Evolutionary conservation across 2,329 filamentous ascomycete species (phyloP).

Genomic region (Aureobasidium sp.): DNA sequence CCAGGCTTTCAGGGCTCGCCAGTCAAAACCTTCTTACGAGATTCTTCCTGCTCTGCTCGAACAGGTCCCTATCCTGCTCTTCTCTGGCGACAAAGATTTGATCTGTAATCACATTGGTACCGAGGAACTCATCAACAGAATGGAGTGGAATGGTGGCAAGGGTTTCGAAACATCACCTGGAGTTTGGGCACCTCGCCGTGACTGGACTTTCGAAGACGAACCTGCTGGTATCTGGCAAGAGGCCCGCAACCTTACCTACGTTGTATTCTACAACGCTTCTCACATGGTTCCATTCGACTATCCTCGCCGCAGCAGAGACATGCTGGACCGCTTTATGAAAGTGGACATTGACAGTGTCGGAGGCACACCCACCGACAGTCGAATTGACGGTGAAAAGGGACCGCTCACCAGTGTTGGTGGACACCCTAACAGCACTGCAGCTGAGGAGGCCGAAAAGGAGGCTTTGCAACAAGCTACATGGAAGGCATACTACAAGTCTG

Average conservation of each 20-base stretch:
- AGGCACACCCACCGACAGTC: slow-evolving; percentile 67
- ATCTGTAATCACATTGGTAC: slow-evolving; percentile 98
- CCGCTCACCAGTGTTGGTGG: slow-evolving; percentile 70
- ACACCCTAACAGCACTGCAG: slow-evolving; percentile 58
- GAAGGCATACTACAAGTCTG: slow-evolving; percentile 81
- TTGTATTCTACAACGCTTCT: slow-evolving; percentile 89
- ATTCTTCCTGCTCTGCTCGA: slow-evolving; percentile 72
- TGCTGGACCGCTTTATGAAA: slow-evolving; percentile 93
- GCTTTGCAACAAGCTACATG: slow-evolving; percentile 75
- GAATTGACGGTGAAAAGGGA: slow-evolving; percentile 78
- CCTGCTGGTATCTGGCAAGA: slow-evolving; percentile 87
- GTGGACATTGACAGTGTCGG: slow-evolving; percentile 89
- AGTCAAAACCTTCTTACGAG: slow-evolving; percentile 65
- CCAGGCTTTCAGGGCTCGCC: slow-evolving; percentile 58
- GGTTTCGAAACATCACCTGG: slow-evolving; percentile 85
- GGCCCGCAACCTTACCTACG: slow-evolving; percentile 90
- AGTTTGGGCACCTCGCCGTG: slow-evolving; percentile 81
- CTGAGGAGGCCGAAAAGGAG: slow-evolving; percentile 59
- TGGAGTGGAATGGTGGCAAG: slow-evolving; percentile 85
- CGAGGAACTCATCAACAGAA: slow-evolving; percentile 79
- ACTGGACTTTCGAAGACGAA: slow-evolving; percentile 91
- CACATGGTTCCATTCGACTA: slow-evolving; percentile 99
- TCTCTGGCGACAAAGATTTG: slow-evolving; percentile 87
- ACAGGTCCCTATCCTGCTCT: slow-evolving; percentile 73
- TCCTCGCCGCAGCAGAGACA: slow-evolving; percentile 78